Conservation (phyloP, 192 early-diverging fungal genomes). For the Oehlia diaphana region DNA sequence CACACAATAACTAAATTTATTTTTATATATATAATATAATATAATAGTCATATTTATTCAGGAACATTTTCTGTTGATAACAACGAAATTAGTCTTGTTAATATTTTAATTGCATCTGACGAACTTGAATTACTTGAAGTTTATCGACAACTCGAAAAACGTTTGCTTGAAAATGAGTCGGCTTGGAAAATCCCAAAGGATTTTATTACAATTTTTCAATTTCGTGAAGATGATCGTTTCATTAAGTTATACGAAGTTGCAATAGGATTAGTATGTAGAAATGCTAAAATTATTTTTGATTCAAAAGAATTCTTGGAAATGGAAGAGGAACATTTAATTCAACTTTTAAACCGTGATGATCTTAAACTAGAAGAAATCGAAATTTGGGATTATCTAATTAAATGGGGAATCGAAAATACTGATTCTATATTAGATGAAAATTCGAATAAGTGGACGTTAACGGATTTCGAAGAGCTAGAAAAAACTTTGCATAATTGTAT, state of each 20-base stretch:
- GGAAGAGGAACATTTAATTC: not conserved
- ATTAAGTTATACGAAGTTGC: not conserved
- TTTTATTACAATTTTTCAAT: not conserved
- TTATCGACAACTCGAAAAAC: not conserved
- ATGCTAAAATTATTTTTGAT: not conserved
- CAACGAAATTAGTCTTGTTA: not conserved
- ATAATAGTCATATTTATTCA: constrained; percentile 9
- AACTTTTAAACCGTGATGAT: not conserved
- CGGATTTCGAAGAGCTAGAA: not conserved
- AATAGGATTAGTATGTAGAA: not conserved
- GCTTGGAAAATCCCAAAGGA: not conserved
- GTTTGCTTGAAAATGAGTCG: not conserved
- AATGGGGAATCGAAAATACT: constrained; percentile 8
- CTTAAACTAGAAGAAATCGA: constrained; percentile 4
- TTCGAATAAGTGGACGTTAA: not conserved
- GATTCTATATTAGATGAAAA: too few species aligned
- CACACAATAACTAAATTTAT: not conserved
- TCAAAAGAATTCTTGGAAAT: not conserved
- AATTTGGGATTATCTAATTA: constrained; percentile 15
- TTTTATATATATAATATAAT: not conserved
- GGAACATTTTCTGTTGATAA: constrained; percentile 2
- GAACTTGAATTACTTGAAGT: not conserved
- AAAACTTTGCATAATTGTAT: not conserved
- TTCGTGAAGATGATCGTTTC: not conserved
- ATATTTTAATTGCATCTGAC: not conserved